These are phyloP conservation scores for Penicillium bialowiezense DNA, from an alignment of 495 filamentous ascomycete genomes.

Conservation along the genomic window DNA sequence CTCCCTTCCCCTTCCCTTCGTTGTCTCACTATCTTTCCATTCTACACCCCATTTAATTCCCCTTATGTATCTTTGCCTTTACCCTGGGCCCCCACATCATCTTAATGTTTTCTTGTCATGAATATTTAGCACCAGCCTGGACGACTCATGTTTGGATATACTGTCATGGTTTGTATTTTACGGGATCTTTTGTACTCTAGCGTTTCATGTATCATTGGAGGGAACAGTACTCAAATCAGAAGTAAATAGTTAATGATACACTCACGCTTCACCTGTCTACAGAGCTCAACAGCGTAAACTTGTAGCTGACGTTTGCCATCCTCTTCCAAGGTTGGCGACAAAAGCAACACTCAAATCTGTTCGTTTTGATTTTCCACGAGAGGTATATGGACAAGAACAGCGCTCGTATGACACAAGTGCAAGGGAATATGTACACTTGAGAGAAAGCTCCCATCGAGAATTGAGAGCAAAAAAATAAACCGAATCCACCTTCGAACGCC, in stretches of 20 bases:
- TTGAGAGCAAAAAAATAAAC: conserved; percentile 8
- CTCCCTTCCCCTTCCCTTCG: not conserved
- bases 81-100: conserved; percentile 9
- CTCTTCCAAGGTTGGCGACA: too few species aligned
- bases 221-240: not conserved
- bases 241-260: conserved; percentile 4
- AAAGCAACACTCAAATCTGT: not conserved
- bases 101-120: conserved; percentile 14
- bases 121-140: conserved; percentile 9
- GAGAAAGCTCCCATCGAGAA: conserved; percentile 13
- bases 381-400: conserved; percentile 4
- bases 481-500: conserved; percentile 23
- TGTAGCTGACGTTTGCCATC: too few species aligned
- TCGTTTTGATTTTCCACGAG: conserved; percentile 2
- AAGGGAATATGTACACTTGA: conserved; percentile 22
- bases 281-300: too few species aligned
- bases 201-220: conserved; percentile 18
- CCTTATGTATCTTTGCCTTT: conserved; percentile 9
- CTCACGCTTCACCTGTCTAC: not conserved
- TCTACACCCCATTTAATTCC: conserved; percentile 18
- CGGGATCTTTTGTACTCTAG: conserved; percentile 28
- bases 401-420: conserved; percentile 7
- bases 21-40: conserved; percentile 2
- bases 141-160: conserved; percentile 13
- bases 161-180: conserved; percentile 14